Percentiles rank a stretch among this genome's conserved stretches.
Evolutionary conservation across 2,329 filamentous ascomycete genomes (phyloP).

Genomic region (Epichloe aotearoae): DNA sequence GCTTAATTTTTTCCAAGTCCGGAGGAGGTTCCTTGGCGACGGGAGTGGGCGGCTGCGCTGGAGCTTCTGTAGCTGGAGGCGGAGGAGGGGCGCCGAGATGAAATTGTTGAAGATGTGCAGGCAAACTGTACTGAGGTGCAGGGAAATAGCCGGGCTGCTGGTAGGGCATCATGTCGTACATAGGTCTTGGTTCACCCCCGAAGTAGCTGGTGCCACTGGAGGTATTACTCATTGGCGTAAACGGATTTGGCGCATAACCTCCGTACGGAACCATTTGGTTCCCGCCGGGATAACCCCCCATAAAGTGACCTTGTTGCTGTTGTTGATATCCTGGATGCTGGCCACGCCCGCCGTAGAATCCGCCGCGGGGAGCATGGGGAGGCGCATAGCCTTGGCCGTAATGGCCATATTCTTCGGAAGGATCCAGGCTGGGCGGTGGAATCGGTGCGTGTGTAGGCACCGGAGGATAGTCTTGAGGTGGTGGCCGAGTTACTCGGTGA

Average conservation of each 20-base stretch:
- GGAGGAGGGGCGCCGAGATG: constrained; percentile 25
- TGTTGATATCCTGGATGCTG: constrained; percentile 29
- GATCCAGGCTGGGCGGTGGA: constrained; percentile 50
- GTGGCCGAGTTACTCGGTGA: constrained; percentile 19
- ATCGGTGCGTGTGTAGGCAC: constrained; percentile 26
- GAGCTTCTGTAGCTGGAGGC: constrained; percentile 27
- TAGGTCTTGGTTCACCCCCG: constrained; percentile 23
- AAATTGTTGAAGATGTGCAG: constrained; percentile 23
- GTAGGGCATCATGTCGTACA: constrained; percentile 40
- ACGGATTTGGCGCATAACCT: constrained; percentile 27
- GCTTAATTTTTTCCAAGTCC: constrained; percentile 44
- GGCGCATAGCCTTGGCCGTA: constrained; percentile 12
- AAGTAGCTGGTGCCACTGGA: constrained; percentile 28
- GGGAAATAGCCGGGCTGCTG: constrained; percentile 16
- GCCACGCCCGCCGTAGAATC: constrained; percentile 15
- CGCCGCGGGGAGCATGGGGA: constrained; percentile 14
- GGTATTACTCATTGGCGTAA: constrained; percentile 26
- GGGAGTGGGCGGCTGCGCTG: constrained; percentile 18
- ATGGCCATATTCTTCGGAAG: constrained; percentile 45
- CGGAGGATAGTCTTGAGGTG: constrained; percentile 26
- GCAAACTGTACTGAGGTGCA: constrained; percentile 7
- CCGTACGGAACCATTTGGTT: constrained; percentile 37
- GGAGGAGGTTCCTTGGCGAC: constrained; percentile 27
- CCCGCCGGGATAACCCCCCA: constrained; percentile 23
- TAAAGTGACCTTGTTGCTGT: constrained; percentile 33